A percentile compares a stretch with the other conserved stretches of the same genome.
These are phyloP conservation scores for Gentiana macrophylla DNA, from an alignment of 257 asterid species.

Conservation along the genomic window DNA sequence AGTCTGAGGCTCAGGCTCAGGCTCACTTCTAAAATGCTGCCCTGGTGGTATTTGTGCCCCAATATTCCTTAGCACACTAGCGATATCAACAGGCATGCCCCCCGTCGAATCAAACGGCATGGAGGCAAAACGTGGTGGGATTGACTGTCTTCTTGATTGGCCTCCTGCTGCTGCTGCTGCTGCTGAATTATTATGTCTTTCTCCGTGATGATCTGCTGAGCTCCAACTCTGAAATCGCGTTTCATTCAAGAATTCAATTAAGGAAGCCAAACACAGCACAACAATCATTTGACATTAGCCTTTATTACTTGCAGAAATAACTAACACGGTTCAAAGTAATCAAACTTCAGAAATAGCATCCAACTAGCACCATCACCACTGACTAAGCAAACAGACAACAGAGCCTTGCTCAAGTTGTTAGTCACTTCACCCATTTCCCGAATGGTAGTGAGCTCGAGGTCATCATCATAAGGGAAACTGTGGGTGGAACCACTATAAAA, in stretches of 20 bases:
- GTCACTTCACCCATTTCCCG: no score
- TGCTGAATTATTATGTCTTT: conserved; percentile 20
- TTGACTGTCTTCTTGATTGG: conserved; percentile 28
- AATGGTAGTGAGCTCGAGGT: no score
- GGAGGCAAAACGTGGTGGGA: conserved; percentile 37
- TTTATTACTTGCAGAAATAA: background rate
- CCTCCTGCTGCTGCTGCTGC: conserved; percentile 3
- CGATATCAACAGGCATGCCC: conserved; percentile 33
- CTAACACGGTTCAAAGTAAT: background rate
- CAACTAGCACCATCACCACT: no score
- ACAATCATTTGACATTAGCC: background rate
- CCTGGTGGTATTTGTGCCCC: conserved; percentile 26
- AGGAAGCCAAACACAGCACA: background rate
- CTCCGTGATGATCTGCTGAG: conserved; percentile 16
- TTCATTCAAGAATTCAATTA: background rate
- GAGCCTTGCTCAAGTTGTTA: no score
- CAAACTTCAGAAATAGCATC: background rate
- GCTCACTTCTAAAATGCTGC: conserved; percentile 21
- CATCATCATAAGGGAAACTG: no score
- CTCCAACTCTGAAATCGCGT: conserved; percentile 34
- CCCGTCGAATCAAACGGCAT: conserved; percentile 38
- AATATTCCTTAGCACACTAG: conserved; percentile 44
- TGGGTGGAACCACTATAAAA: no score
- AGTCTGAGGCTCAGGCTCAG: background rate
- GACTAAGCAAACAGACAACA: no score